Evolutionary conservation across 768 basidiomycete species (phyloP).

Genomic region (Termitomyces sp.): DNA sequence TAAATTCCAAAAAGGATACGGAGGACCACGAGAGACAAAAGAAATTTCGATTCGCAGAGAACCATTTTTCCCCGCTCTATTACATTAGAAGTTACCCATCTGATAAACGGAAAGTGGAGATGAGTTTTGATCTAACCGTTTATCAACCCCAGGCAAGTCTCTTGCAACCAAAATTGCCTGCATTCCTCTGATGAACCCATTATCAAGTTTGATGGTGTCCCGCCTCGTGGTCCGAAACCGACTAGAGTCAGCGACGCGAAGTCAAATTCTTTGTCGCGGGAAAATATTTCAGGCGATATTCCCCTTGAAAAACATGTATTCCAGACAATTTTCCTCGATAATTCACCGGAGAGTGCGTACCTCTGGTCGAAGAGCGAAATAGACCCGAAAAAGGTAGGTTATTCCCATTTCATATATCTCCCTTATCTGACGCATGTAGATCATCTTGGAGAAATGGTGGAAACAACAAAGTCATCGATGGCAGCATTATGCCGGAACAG

Average conservation of each 20-base stretch:
- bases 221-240: constrained; percentile 11
- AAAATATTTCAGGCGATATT: constrained; percentile 15
- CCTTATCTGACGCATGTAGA: constrained; percentile 6
- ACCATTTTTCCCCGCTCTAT: constrained; percentile 39
- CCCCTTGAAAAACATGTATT: constrained; percentile 39
- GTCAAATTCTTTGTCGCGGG: constrained; percentile 2
- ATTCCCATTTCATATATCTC: background rate
- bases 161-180: background rate
- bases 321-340: constrained; percentile 46
- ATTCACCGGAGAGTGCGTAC: constrained; percentile 27
- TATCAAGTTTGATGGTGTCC: constrained; percentile 20
- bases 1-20: constrained; percentile 21
- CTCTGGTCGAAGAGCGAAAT: constrained; percentile 42
- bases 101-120: constrained; percentile 43
- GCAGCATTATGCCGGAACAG: constrained; percentile 36
- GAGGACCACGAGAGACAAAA: constrained; percentile 21
- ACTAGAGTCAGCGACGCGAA: background rate
- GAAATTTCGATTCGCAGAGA: constrained; percentile 30
- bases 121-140: constrained; percentile 46
- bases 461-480: constrained; percentile 49
- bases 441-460: constrained; percentile 45
- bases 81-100: constrained; percentile 38
- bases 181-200: background rate
- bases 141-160: constrained; percentile 40
- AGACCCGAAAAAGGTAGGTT: constrained; percentile 22